Percentiles rank a stretch among this genome's conserved stretches.
Conservation (phyloP, 305 asterid genomes). For the Fraxinus dipetala region DNA sequence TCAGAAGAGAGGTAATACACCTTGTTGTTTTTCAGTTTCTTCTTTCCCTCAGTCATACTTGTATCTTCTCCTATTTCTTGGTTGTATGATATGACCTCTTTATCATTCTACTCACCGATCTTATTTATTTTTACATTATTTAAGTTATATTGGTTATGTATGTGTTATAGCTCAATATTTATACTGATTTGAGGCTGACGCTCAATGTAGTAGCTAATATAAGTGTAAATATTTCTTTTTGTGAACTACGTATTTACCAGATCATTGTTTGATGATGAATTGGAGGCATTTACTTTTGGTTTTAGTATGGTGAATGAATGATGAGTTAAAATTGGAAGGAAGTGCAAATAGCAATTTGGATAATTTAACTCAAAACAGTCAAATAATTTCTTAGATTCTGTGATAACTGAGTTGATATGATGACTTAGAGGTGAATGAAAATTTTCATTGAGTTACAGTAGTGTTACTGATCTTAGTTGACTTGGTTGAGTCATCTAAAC, state of each 20-base stretch:
- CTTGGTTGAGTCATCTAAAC: neutral
- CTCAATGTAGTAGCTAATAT: constrained; percentile 6
- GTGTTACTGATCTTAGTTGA: neutral
- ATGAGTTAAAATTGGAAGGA: neutral
- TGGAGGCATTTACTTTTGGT: neutral
- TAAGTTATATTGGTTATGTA: constrained; percentile 7
- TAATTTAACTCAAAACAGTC: neutral
- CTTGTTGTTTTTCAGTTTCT: constrained; percentile 1
- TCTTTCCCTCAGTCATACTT: constrained; percentile 2
- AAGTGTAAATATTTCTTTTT: neutral
- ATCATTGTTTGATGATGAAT: neutral
- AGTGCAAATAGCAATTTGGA: neutral
- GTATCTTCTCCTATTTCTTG: neutral
- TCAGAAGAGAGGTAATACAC: constrained; percentile 72
- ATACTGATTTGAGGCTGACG: constrained; percentile 4
- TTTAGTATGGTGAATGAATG: neutral
- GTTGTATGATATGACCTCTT: neutral
- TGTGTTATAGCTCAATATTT: neutral
- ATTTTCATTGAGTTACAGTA: neutral
- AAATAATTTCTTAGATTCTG: neutral
- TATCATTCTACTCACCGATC: neutral
- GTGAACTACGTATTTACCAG: neutral
- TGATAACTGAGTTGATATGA: neutral
- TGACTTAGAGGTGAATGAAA: neutral
- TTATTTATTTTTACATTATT: neutral